Evolutionary conservation across 2,329 filamentous ascomycete genomes (phyloP), one percentile per base, ranked within the genome.

Genomic region (Fusarium sulawesiense): DNA sequence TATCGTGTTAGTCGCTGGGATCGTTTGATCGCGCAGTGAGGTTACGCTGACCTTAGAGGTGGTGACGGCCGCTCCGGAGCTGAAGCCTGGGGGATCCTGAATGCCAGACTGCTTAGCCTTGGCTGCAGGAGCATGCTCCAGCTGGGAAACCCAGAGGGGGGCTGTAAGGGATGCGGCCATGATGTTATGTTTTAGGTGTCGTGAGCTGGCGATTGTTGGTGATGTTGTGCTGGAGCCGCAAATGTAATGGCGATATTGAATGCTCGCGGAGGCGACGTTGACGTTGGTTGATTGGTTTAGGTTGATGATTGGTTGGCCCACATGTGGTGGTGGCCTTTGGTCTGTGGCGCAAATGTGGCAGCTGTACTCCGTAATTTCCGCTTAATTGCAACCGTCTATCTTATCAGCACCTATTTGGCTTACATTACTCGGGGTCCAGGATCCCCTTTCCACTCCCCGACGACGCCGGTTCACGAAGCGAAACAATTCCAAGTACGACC

Each of bases 41-140:
- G 7, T 42, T 56, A 45, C 27, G 54, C 70, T 70, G 81, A 88
- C 89, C 86, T 91, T 91, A 77, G 87, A 87, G 74, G 84, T 81
- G 25, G 68, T 56, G 32, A 71, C 60, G 53, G 82, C 77, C 64
- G 81, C 78, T 76, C 81, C 88, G 78, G 80, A 89, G 82, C 80
- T 89, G 84, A 91, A 98, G 77, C 96, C 95, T 56, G 93, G 93
- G 51, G 96, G 96, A 79, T 99, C 94, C 62, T 91, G 86, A 72
- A 98, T 89, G 78, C 86, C 87, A 73, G 83, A 78, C 53, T 87
- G 85, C 81, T 93, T 93, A 54, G 89, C 80, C 78, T 89, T 92
- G 53, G 88, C 78, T 25, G 87, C 79, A 25, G 93, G 89, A 32
- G 93, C 88, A 46, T 88, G 88, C 77, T 91, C 90, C 73, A 98